These are phyloP conservation scores for Globisporangium uncinulatum DNA, from an alignment of 352 stramenopile species.

Conservation along the genomic window DNA sequence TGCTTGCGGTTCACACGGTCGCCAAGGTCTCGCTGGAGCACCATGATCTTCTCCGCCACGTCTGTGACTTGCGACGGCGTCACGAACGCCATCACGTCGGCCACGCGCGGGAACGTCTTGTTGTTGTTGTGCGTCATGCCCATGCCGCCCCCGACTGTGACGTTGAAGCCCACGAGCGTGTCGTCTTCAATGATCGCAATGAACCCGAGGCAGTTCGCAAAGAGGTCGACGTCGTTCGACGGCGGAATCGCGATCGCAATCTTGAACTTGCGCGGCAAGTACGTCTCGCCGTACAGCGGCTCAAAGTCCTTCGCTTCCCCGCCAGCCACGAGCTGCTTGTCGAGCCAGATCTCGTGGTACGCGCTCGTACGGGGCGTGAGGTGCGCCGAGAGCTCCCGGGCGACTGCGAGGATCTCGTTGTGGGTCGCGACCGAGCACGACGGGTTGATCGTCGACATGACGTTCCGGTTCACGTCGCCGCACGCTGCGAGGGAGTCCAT, in stretches of 20 bases:
- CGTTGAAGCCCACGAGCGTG: slow-evolving; percentile 92
- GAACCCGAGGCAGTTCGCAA: slow-evolving; percentile 95
- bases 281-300: slow-evolving; percentile 96
- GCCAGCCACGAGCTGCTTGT: slow-evolving; percentile 95
- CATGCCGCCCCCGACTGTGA: slow-evolving; percentile 96
- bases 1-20: slow-evolving; percentile 96
- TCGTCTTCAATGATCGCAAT: slow-evolving; percentile 90
- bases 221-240: slow-evolving; percentile 97
- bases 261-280: slow-evolving; percentile 99
- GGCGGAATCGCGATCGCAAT: slow-evolving; percentile 96
- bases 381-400: slow-evolving; percentile 91
- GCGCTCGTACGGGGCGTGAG: slow-evolving; percentile 92
- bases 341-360: slow-evolving; percentile 97
- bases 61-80: slow-evolving; percentile 88
- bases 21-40: slow-evolving; percentile 94
- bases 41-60: slow-evolving; percentile 92
- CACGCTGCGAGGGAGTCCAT: slow-evolving; percentile 96
- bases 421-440: slow-evolving; percentile 86
- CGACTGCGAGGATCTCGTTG: slow-evolving; percentile 75
- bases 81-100: slow-evolving; percentile 95
- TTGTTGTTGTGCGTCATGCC: slow-evolving; percentile 97
- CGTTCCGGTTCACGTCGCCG: slow-evolving; percentile 96
- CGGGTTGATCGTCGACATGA: slow-evolving; percentile 91
- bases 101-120: slow-evolving; percentile 95
- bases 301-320: slow-evolving; percentile 93